These are phyloP conservation scores for Stylosanthes scabra DNA, from an alignment of 331 rosid species.

Conservation along the genomic window DNA sequence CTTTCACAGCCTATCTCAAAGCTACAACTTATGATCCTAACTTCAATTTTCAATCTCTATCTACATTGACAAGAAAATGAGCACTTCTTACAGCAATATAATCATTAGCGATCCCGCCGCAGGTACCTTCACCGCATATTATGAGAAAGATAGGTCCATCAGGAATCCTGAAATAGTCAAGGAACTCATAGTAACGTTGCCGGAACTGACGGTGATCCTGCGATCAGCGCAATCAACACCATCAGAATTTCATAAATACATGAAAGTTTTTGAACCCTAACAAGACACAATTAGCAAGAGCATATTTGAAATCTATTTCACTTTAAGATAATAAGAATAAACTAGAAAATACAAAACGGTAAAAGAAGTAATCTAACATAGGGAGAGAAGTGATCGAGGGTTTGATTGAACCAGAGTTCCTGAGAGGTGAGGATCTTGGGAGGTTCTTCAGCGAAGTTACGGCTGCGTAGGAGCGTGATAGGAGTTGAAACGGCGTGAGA, in stretches of 20 bases:
- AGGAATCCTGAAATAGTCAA: conserved; percentile 74
- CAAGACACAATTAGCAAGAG: not conserved
- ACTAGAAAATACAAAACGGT: not conserved
- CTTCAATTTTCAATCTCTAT: not conserved
- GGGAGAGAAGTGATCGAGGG: conserved; percentile 75
- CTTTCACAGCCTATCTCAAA: conserved; percentile 17
- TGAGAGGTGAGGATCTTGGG: not conserved
- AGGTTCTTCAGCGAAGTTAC: conserved; percentile 21
- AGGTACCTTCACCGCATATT: conserved; percentile 82
- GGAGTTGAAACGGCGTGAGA: conserved; percentile 29
- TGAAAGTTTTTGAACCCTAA: not conserved
- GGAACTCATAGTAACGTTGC: conserved; percentile 90
- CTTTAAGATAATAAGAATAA: not conserved
- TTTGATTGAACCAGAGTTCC: conserved; percentile 51
- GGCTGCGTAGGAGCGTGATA: too few relatives aligned
- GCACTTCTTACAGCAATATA: conserved; percentile 63
- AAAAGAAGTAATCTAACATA: too few relatives aligned
- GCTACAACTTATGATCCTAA: conserved; percentile 20
- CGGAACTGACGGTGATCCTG: conserved; percentile 82
- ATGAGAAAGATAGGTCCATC: conserved; percentile 83
- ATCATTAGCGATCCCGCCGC: conserved; percentile 77
- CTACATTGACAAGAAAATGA: not conserved
- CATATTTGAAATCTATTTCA: not conserved
- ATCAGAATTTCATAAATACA: not conserved
- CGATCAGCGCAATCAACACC: conserved; percentile 21